Conservation (phyloP, 2,329 filamentous ascomycete genomes). For the Arthrobotrys conoides region DNA sequence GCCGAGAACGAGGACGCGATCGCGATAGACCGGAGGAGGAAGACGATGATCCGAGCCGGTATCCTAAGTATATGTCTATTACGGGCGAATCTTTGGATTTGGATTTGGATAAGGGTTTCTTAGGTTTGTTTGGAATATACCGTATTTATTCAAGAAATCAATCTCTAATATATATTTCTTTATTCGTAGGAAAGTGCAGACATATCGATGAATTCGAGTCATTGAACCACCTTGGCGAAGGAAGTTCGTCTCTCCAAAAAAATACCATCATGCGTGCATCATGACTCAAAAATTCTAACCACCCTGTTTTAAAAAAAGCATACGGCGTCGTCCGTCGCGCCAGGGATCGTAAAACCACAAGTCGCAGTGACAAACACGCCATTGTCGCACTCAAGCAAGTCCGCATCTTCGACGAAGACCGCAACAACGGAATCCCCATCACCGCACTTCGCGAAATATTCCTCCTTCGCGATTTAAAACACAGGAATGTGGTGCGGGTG, state of each 20-base stretch:
- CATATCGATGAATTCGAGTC: constrained; percentile 65
- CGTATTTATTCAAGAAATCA: too few relatives aligned
- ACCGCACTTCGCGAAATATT: constrained; percentile 67
- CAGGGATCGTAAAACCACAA: constrained; percentile 64
- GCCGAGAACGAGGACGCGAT: constrained; percentile 46
- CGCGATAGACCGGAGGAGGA: constrained; percentile 19
- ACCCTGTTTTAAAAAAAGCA: constrained; percentile 50
- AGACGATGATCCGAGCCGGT: constrained; percentile 36
- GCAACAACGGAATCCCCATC: constrained; percentile 66
- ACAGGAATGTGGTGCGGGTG: constrained; percentile 66
- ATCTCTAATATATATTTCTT: neutral
- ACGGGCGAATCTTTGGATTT: constrained; percentile 53
- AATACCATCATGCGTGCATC: neutral
- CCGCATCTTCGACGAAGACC: constrained; percentile 65
- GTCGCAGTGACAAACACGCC: constrained; percentile 55
- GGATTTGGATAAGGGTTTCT: constrained; percentile 45
- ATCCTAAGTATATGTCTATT: constrained; percentile 56
- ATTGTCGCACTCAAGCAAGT: constrained; percentile 67
- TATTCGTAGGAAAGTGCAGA: constrained; percentile 65
- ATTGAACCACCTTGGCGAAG: constrained; percentile 66
- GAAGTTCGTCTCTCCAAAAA: constrained; percentile 63
- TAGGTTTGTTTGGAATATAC: constrained; percentile 37
- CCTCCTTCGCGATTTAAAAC: constrained; percentile 66
- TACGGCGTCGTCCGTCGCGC: constrained; percentile 66
- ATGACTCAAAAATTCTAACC: constrained; percentile 18